These are phyloP conservation scores for Nothomitra cinnamomea DNA, from an alignment of 2,329 filamentous ascomycete genomes.

Conservation along the genomic window DNA sequence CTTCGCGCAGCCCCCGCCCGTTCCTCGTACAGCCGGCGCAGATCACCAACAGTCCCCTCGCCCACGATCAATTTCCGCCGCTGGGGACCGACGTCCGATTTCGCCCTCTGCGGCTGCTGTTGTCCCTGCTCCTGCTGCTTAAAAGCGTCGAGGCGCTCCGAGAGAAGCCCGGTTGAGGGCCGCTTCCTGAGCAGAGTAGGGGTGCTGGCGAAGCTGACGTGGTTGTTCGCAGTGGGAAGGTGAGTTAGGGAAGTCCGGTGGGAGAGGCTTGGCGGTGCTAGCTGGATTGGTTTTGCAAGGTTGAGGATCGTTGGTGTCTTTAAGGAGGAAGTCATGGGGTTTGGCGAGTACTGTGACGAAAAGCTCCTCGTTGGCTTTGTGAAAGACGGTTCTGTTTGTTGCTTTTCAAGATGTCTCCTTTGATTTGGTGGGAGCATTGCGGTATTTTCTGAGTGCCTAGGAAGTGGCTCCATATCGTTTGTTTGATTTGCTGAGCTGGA, in stretches of 20 bases:
- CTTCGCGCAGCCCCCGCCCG: conserved; percentile 23
- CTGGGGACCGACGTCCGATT: neutral
- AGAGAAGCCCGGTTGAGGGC: neutral
- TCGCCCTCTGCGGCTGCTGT: neutral
- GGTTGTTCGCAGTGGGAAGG: neutral
- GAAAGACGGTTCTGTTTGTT: no score
- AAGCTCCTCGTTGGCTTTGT: no score
- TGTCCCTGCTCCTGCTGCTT: neutral
- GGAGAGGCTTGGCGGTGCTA: neutral
- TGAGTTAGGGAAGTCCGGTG: neutral
- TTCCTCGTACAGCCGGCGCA: conserved; percentile 31
- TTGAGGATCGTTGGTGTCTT: neutral
- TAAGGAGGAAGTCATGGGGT: no score
- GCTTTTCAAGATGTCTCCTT: neutral
- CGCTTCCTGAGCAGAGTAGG: no score
- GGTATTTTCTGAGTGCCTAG: neutral
- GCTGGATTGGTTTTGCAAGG: neutral
- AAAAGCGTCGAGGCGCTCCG: no score
- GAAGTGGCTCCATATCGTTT: neutral
- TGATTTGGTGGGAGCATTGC: neutral
- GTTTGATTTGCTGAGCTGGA: neutral
- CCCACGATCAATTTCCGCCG: conserved; percentile 24
- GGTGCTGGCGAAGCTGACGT: neutral
- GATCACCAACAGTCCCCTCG: conserved; percentile 29
- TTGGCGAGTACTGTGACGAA: no score